Percentiles rank a stretch among this genome's conserved stretches.
Conservation (phyloP, 768 basidiomycete genomes). For the Boletus rubroflammeus region DNA sequence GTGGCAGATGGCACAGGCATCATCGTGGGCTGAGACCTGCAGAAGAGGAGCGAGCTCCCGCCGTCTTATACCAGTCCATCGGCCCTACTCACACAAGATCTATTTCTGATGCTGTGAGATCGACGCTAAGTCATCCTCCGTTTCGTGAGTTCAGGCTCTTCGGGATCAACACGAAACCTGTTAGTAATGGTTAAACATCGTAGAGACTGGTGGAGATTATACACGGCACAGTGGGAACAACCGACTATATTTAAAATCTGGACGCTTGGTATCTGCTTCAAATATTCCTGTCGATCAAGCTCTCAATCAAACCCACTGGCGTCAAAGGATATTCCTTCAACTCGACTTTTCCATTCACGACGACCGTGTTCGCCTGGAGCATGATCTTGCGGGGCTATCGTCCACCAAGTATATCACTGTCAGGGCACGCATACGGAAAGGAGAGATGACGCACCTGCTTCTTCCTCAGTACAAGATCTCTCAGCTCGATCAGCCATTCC, state of each 20-base stretch:
- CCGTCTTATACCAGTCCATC: background rate
- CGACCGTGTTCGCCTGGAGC: slow-evolving; percentile 76
- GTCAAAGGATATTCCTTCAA: slow-evolving; percentile 80
- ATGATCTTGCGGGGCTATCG: slow-evolving; percentile 77
- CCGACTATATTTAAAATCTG: background rate
- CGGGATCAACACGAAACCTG: no score
- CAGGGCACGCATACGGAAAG: background rate
- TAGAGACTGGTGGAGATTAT: background rate
- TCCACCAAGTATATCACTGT: background rate
- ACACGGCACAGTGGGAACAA: background rate
- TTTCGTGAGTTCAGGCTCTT: background rate
- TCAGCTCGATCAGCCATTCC: slow-evolving; percentile 72
- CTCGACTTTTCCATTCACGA: slow-evolving; percentile 63
- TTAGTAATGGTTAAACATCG: background rate
- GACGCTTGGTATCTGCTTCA: slow-evolving; percentile 22
- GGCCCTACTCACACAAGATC: background rate
- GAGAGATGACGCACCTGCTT: slow-evolving; percentile 54
- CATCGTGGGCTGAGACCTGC: slow-evolving; percentile 1
- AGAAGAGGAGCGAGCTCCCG: no score
- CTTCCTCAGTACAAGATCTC: slow-evolving; percentile 75
- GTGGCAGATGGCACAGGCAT: slow-evolving; percentile 12
- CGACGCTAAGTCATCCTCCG: background rate
- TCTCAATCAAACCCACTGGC: slow-evolving; percentile 70
- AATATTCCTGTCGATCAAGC: slow-evolving; percentile 70
- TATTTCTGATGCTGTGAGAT: slow-evolving; percentile 7